These are phyloP conservation scores for Nasturtium officinale DNA, from an alignment of 345 rosid genomes.

Conservation along the genomic window DNA sequence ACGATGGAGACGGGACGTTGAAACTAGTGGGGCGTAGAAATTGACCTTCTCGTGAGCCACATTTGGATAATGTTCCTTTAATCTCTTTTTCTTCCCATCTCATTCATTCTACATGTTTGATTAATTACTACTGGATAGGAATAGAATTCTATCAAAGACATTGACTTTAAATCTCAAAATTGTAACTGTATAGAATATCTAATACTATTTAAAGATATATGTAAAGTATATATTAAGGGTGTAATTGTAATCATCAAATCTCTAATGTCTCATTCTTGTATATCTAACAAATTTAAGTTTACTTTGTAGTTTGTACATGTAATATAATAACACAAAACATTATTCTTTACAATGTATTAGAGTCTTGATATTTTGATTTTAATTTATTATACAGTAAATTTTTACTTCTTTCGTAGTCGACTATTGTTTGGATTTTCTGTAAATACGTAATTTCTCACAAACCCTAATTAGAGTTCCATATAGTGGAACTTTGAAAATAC, in stretches of 20 bases:
- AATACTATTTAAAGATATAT: neutral
- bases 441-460: neutral
- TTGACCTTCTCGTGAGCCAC: constrained; percentile 43
- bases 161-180: constrained; percentile 21
- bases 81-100: constrained; percentile 32
- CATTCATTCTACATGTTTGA: constrained; percentile 32
- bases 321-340: neutral
- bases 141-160: constrained; percentile 13
- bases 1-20: constrained; percentile 44
- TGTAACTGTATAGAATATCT: neutral
- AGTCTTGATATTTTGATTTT: neutral
- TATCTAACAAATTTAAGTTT: neutral
- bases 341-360: neutral
- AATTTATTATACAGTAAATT: neutral
- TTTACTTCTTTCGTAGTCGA: neutral
- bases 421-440: neutral
- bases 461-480: neutral
- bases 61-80: constrained; percentile 38
- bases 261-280: neutral
- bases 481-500: too few relatives aligned
- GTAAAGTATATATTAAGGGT: neutral
- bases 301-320: neutral
- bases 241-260: neutral
- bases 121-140: constrained; percentile 31
- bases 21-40: constrained; percentile 42